phyloP scores from a whole-genome alignment of 2,329 filamentous ascomycete species.

The Paradendryphiella salina region DNA sequence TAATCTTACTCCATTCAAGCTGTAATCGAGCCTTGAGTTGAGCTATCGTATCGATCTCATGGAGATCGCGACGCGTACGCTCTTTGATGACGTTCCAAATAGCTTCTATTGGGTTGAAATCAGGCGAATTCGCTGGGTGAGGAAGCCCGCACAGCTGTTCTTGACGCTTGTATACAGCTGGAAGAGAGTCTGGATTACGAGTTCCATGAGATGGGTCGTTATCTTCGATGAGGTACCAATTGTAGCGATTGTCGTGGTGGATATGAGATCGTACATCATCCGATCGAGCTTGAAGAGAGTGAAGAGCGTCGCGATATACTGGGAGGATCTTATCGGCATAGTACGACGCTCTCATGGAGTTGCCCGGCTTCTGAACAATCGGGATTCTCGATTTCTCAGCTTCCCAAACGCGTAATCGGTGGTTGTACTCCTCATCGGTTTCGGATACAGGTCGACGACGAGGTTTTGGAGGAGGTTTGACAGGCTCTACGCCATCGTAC shows the following conservation, averaged over 20 bases:
- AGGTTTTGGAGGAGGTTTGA: slow-evolving; percentile 6
- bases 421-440: background rate
- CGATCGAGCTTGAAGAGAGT: background rate
- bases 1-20: background rate
- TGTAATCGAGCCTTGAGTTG: background rate
- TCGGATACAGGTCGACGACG: background rate
- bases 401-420: background rate
- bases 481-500: background rate
- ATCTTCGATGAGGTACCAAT: slow-evolving; percentile 7
- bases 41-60: background rate
- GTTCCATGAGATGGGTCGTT: slow-evolving; percentile 11
- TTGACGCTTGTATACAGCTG: background rate
- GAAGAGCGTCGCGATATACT: background rate
- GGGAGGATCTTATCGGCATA: slow-evolving; percentile 5
- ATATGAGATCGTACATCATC: background rate
- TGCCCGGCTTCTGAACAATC: background rate
- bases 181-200: background rate
- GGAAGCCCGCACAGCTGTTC: background rate
- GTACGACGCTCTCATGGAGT: slow-evolving; percentile 1
- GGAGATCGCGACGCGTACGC: background rate
- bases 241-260: background rate
- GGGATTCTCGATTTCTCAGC: background rate
- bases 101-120: slow-evolving; percentile 12
- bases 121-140: slow-evolving; percentile 6
- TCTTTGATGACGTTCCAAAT: slow-evolving; percentile 8